These are phyloP conservation scores for Paralagenidium karlingii DNA, from an alignment of 352 stramenopile species.

Conservation along the genomic window DNA sequence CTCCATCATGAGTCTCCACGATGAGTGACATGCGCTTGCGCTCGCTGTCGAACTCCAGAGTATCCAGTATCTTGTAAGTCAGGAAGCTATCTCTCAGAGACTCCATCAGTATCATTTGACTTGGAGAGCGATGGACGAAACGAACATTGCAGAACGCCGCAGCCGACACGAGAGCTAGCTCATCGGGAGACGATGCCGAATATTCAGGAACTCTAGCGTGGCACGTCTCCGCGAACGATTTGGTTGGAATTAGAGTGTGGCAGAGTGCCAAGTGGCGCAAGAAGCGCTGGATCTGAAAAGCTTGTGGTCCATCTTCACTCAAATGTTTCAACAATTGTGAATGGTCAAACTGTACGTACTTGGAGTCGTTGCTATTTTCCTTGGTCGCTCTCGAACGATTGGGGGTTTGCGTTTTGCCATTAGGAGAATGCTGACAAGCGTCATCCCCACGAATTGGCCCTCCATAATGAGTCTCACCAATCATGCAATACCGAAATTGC, in stretches of 20 bases:
- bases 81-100: conserved; percentile 13
- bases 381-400: neutral
- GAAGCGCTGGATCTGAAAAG: conserved; percentile 35
- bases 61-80: conserved; percentile 84
- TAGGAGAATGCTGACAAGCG: too few species aligned
- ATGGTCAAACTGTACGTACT: conserved; percentile 62
- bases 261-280: conserved; percentile 68
- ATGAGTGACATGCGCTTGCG: conserved; percentile 97
- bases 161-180: conserved; percentile 63
- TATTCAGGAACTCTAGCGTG: conserved; percentile 62
- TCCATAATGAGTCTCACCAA: conserved; percentile 89
- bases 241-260: conserved; percentile 66
- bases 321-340: conserved; percentile 51
- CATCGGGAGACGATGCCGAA: conserved; percentile 70
- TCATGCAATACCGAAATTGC: conserved; percentile 93
- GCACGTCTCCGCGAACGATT: conserved; percentile 55
- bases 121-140: conserved; percentile 61
- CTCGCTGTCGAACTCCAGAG: conserved; percentile 96
- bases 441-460: conserved; percentile 43
- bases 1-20: conserved; percentile 52
- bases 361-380: neutral
- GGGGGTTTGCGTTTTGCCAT: too few species aligned
- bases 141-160: conserved; percentile 66
- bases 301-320: conserved; percentile 16
- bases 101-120: conserved; percentile 38